Evolutionary conservation across 305 asterid genomes (phyloP), one percentile per base, ranked within the genome.

Genomic region (Lippia alba): DNA sequence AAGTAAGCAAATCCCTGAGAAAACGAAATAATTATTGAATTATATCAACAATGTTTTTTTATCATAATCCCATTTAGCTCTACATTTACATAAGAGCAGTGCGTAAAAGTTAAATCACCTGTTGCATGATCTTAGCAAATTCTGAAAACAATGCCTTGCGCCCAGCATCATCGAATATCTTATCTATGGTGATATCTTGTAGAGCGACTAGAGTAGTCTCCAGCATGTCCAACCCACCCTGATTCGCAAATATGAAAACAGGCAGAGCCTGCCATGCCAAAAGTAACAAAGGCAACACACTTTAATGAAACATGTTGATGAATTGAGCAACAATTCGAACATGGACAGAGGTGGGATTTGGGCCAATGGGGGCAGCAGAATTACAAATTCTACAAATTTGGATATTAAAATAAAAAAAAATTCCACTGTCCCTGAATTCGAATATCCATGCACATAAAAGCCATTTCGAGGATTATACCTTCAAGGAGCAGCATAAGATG

Each of bases 211-310:
- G 79, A 16, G 92, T 86, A 0, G 96, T 90, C 83, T 90, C 96
- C 66, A 90, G 83, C 94, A 90, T 84, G 85, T 87, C 92, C 4
- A 90, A 80, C 17, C 96, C 96, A 0, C 92, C 87, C 79, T 90
- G 93, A 70, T 90, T 90, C 12, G 96, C 88, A 12, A 90, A 90
- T 20, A 80, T 86, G 77, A 87, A 80, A 72, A 84, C 86, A 12
- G 96, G 96, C 30, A 72, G 76, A 8, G 96, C 85, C 95, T 90
- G 88, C 53, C 46, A 50, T 8, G 51, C 40, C 36, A 49, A 57
- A 40, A 73, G 61, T 32, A 49, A 30, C n/a, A 41, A 5, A 2
- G 17, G 12, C 30, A 14, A 14, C n/a, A 17, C 8, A 6, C 16
- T 16, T 49, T 16, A 39, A 56, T 53, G 5, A 51, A 53, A 39